Evolutionary conservation across 768 basidiomycete species (phyloP).

Genomic region (Butyriboletus loyo): DNA sequence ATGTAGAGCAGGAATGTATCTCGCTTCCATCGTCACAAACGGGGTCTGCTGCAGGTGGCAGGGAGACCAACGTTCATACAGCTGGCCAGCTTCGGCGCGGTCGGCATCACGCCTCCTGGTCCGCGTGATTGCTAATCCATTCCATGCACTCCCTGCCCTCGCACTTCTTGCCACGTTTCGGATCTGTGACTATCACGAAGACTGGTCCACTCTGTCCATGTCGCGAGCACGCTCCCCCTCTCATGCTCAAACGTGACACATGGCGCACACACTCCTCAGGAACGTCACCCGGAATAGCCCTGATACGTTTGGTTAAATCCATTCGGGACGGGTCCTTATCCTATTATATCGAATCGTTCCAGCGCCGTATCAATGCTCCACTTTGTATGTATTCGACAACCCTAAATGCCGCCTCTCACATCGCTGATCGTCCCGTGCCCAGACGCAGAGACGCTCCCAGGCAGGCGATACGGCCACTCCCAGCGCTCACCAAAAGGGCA

Average conservation of each 20-base stretch:
- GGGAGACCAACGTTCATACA: no score
- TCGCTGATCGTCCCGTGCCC: not conserved
- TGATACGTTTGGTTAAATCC: slow-evolving; percentile 9
- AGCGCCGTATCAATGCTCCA: not conserved
- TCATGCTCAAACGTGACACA: slow-evolving; percentile 17
- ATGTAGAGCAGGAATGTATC: not conserved
- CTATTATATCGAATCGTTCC: slow-evolving; percentile 6
- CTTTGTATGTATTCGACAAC: not conserved
- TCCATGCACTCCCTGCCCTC: not conserved
- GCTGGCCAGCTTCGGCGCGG: slow-evolving; percentile 15
- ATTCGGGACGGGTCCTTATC: slow-evolving; percentile 9
- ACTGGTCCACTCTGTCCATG: no score
- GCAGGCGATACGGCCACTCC: not conserved
- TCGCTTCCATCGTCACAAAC: no score
- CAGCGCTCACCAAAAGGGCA: not conserved
- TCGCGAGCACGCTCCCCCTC: no score
- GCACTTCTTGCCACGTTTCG: slow-evolving; percentile 18
- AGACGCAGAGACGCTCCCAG: not conserved
- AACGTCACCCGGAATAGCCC: slow-evolving; percentile 21
- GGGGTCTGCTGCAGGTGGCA: no score
- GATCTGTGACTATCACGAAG: slow-evolving; percentile 10
- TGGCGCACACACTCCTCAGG: slow-evolving; percentile 12
- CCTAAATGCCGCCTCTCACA: no score
- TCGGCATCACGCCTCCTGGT: slow-evolving; percentile 9
- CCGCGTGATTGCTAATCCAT: slow-evolving; percentile 5